These are phyloP conservation scores for Chlorella sp. DNA, from an alignment of 139 green algal genomes.

Conservation along the genomic window DNA sequence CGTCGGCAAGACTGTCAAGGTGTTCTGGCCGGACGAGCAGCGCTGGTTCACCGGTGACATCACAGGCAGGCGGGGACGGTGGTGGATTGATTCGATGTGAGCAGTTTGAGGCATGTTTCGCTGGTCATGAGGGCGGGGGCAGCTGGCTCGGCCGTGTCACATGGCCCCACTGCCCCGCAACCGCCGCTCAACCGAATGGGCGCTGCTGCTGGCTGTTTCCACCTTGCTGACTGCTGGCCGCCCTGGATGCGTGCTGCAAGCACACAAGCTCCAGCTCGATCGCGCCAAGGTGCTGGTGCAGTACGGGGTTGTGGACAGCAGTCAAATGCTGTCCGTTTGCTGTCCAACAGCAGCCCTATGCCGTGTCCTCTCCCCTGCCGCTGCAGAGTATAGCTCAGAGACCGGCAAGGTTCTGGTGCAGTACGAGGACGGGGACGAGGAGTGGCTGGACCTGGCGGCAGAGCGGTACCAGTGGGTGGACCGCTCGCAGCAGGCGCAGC, in stretches of 20 bases:
- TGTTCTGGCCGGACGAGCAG: conserved; percentile 72
- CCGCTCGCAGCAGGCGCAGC: neutral
- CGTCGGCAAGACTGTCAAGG: conserved; percentile 37
- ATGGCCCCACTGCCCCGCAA: neutral
- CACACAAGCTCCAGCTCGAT: no score
- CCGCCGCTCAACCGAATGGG: no score
- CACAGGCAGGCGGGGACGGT: neutral
- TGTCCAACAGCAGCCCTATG: no score
- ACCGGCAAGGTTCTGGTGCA: conserved; percentile 59
- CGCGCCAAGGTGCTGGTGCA: no score
- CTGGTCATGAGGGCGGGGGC: neutral
- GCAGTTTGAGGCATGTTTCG: neutral
- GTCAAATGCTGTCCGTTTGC: no score
- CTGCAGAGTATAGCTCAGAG: conserved; percentile 37
- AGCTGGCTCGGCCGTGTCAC: neutral
- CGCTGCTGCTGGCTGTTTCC: no score
- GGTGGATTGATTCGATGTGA: no score
- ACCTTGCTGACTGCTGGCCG: no score
- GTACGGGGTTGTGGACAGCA: no score
- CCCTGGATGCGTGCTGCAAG: no score
- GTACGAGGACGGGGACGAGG: conserved; percentile 85
- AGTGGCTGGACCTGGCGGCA: conserved; percentile 67
- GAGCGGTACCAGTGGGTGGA: conserved; percentile 58
- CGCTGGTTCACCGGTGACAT: conserved; percentile 47
- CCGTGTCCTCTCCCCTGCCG: no score